Conservation (phyloP, 2,329 filamentous ascomycete genomes). For the Graphium sp. region DNA sequence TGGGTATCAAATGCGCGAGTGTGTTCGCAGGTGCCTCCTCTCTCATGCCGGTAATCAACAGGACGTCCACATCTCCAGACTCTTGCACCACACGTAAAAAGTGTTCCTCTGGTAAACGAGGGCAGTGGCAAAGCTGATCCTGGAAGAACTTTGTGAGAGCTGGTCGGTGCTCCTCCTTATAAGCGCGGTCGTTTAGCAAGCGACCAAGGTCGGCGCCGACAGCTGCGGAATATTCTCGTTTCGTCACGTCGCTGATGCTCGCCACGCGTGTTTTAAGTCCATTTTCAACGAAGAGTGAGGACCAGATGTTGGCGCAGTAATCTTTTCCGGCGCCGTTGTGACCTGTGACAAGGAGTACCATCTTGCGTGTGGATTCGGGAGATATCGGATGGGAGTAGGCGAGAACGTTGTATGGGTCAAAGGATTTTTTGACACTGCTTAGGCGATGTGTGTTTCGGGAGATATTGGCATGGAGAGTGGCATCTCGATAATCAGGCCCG, state of each 20-base stretch:
- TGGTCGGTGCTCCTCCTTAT: slow-evolving; percentile 43
- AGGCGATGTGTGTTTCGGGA: slow-evolving; percentile 40
- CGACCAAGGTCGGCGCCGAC: slow-evolving; percentile 27
- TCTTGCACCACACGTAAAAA: slow-evolving; percentile 27
- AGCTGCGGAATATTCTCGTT: slow-evolving; percentile 34
- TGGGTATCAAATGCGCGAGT: slow-evolving; percentile 36
- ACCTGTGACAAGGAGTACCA: slow-evolving; percentile 42
- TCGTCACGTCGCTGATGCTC: slow-evolving; percentile 42
- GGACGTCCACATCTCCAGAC: slow-evolving; percentile 27
- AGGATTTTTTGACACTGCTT: slow-evolving; percentile 26
- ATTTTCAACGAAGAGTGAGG: slow-evolving; percentile 17
- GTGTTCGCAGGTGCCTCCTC: slow-evolving; percentile 37
- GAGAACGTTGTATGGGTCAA: slow-evolving; percentile 33
- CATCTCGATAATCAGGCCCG: slow-evolving; percentile 43
- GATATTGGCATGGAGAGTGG: slow-evolving; percentile 27
- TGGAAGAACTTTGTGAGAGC: slow-evolving; percentile 34
- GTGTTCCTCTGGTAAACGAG: slow-evolving; percentile 29
- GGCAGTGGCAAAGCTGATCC: slow-evolving; percentile 21
- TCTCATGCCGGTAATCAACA: slow-evolving; percentile 47
- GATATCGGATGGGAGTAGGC: slow-evolving; percentile 37
- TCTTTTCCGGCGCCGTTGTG: slow-evolving; percentile 40
- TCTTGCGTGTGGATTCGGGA: slow-evolving; percentile 17
- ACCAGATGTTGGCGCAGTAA: slow-evolving; percentile 37
- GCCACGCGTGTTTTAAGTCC: slow-evolving; percentile 19
- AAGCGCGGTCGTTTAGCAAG: slow-evolving; percentile 33